These are phyloP conservation scores for Skeletonema marinoi DNA, from an alignment of 108 stramenopile genomes.

Conservation along the genomic window DNA sequence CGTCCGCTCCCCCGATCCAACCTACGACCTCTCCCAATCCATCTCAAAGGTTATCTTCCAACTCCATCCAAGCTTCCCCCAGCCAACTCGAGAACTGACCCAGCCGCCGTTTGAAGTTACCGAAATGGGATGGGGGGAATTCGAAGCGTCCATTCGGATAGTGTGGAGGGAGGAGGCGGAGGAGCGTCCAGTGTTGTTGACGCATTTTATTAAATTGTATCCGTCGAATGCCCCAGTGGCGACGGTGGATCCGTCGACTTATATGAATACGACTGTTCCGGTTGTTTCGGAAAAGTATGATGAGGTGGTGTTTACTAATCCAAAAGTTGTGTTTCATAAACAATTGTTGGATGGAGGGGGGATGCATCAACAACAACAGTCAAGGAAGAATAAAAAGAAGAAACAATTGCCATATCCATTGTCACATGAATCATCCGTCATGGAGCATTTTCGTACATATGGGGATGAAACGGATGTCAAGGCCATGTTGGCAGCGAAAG, in stretches of 20 bases:
- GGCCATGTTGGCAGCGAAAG: constrained; percentile 61
- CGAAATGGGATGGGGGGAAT: constrained; percentile 98
- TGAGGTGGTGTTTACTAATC: constrained; percentile 96
- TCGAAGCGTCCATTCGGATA: constrained; percentile 93
- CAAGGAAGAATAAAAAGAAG: neutral
- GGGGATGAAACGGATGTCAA: constrained; percentile 69
- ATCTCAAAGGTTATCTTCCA: constrained; percentile 95
- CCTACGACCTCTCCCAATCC: constrained; percentile 74
- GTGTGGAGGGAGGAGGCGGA: constrained; percentile 89
- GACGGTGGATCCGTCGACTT: constrained; percentile 13
- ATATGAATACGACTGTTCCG: constrained; percentile 35
- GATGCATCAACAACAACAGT: neutral
- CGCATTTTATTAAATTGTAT: constrained; percentile 90
- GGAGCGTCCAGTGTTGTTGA: constrained; percentile 63
- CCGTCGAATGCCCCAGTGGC: constrained; percentile 41
- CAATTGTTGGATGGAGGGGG: constrained; percentile 48
- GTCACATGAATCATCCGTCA: constrained; percentile 43
- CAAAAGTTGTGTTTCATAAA: constrained; percentile 68
- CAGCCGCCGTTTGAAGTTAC: constrained; percentile 91
- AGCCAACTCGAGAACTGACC: constrained; percentile 82
- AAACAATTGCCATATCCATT: constrained; percentile 33
- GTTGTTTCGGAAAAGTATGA: constrained; percentile 95
- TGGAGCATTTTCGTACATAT: constrained; percentile 55
- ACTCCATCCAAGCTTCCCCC: constrained; percentile 92
- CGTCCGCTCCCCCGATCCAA: constrained; percentile 86